A percentile compares a stretch with the other conserved stretches of the same genome.
These are phyloP conservation scores for Globisporangium solare DNA, from an alignment of 352 stramenopile species.

Conservation along the genomic window DNA sequence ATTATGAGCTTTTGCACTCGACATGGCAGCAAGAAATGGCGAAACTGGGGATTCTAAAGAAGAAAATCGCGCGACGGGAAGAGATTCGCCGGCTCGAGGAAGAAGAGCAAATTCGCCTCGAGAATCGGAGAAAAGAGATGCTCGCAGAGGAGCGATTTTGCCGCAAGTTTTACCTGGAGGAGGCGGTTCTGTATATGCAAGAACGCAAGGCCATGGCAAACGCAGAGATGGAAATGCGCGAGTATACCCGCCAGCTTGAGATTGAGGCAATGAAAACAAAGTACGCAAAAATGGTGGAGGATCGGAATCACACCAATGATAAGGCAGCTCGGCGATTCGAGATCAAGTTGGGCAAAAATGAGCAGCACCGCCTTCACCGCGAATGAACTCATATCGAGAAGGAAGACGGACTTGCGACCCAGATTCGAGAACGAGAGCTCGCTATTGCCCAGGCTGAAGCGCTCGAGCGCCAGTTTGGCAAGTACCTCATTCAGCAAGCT, in stretches of 20 bases:
- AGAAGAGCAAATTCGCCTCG: conserved; percentile 37
- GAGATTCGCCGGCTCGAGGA: conserved; percentile 45
- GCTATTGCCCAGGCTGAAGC: conserved; percentile 33
- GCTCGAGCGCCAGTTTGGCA: conserved; percentile 53
- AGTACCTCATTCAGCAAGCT: conserved; percentile 58
- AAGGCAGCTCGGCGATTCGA: conserved; percentile 64
- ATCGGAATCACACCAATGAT: conserved; percentile 53
- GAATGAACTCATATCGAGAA: conserved; percentile 64
- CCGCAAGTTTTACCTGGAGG: conserved; percentile 66
- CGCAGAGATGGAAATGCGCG: conserved; percentile 61
- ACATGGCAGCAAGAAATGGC: conserved; percentile 42
- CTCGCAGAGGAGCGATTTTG: conserved; percentile 49
- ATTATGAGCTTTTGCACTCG: conserved; percentile 23
- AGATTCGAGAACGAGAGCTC: conserved; percentile 51
- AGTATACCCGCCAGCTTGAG: conserved; percentile 60
- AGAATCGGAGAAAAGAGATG: conserved; percentile 58
- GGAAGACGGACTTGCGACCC: conserved; percentile 57
- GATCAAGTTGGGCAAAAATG: conserved; percentile 77
- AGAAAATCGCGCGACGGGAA: conserved; percentile 48
- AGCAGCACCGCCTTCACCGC: conserved; percentile 64
- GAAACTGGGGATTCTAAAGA: conserved; percentile 40
- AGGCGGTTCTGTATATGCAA: conserved; percentile 47
- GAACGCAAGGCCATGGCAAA: conserved; percentile 65
- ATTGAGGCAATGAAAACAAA: conserved; percentile 72
- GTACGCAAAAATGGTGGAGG: conserved; percentile 63